Conservation (phyloP, 164 flowering plant species). For the Aristolochia californica region DNA sequence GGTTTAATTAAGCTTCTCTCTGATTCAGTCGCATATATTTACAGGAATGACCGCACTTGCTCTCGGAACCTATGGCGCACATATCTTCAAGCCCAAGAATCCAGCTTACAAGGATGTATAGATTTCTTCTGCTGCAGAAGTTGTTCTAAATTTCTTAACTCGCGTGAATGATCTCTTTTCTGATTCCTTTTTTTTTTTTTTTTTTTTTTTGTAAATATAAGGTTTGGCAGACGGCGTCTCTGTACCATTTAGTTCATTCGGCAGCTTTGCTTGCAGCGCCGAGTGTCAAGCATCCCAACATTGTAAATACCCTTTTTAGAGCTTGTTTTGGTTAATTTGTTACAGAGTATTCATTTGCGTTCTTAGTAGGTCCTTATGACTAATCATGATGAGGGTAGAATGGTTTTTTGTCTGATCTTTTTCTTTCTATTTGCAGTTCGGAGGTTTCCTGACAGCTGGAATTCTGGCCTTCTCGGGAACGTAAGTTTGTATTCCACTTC, state of each 20-base stretch:
- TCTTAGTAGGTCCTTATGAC: background rate
- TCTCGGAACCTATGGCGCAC: conserved; percentile 82
- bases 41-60: conserved; percentile 81
- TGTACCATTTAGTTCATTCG: conserved; percentile 88
- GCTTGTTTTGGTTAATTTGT: background rate
- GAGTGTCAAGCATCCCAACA: conserved; percentile 45
- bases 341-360: background rate
- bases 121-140: background rate
- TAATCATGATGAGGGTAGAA: background rate
- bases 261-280: conserved; percentile 84
- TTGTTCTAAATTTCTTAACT: background rate
- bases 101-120: conserved; percentile 64
- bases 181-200: background rate
- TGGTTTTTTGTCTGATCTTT: background rate
- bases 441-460: conserved; percentile 79
- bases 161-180: background rate
- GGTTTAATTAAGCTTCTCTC: background rate
- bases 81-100: conserved; percentile 72
- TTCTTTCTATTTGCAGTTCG: conserved; percentile 43
- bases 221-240: conserved; percentile 92
- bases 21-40: conserved; percentile 2
- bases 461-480: conserved; percentile 85
- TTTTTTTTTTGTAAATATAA: conserved; percentile 10
- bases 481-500: conserved; percentile 37
- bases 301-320: conserved; percentile 33